These are phyloP conservation scores for Galerina sulciceps DNA, from an alignment of 768 basidiomycete species.

Conservation along the genomic window DNA sequence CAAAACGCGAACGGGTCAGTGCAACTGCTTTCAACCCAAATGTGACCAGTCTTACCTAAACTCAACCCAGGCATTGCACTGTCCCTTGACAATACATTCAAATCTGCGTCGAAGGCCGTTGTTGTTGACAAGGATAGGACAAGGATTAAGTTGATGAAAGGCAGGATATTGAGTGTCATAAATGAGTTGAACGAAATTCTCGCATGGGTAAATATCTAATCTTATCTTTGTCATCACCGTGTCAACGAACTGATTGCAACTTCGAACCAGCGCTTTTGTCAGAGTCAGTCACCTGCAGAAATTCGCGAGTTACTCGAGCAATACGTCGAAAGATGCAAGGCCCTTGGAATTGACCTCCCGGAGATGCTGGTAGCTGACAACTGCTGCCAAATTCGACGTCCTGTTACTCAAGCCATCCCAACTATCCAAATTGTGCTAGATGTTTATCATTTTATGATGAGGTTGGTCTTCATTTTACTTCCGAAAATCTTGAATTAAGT, in stretches of 20 bases:
- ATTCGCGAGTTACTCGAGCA: not conserved
- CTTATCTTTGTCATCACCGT: not conserved
- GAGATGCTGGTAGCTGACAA: conserved; percentile 6
- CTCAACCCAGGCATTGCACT: conserved; percentile 2
- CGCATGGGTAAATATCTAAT: conserved; percentile 4
- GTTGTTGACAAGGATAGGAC: no score
- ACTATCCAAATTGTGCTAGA: not conserved
- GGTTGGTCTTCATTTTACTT: conserved; percentile 10
- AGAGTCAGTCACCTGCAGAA: conserved; percentile 4
- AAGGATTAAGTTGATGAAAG: conserved; percentile 6
- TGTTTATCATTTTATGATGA: conserved; percentile 6
- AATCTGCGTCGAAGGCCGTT: conserved; percentile 8
- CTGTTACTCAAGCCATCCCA: not conserved
- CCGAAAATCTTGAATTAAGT: not conserved
- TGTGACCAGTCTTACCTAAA: not conserved
- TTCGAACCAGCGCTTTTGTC: conserved; percentile 2
- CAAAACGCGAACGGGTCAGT: conserved; percentile 10
- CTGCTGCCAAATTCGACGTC: conserved; percentile 10
- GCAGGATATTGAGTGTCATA: conserved; percentile 8
- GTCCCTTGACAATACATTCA: conserved; percentile 16
- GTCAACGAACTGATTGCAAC: not conserved
- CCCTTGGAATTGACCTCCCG: not conserved
- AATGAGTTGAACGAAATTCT: conserved; percentile 8
- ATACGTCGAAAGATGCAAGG: not conserved
- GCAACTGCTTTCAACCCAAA: no score